phyloP scores from a whole-genome alignment of 805 yeast genomes.

The Cyberlindnera subsufficiens region DNA sequence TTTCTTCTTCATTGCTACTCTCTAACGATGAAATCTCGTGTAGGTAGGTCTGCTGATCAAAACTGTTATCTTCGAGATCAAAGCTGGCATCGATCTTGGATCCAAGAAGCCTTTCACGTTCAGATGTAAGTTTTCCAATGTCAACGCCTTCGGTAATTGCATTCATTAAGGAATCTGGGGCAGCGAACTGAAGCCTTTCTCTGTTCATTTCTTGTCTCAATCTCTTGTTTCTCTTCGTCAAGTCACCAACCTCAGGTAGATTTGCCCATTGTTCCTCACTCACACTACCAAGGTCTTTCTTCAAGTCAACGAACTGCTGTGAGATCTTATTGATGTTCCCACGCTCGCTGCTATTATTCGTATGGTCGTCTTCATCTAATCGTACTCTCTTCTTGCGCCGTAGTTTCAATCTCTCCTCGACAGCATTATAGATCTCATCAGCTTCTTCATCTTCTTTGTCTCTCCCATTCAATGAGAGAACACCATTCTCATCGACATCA shows the following conservation, averaged over 20 bases:
- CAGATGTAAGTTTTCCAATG: constrained; percentile 52
- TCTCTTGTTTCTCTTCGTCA: constrained; percentile 76
- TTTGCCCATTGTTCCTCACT: constrained; percentile 72
- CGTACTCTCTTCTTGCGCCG: constrained; percentile 22
- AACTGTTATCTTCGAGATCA: constrained; percentile 8
- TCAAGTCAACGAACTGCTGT: constrained; percentile 62
- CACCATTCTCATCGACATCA: constrained; percentile 24
- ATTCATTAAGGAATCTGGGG: constrained; percentile 64
- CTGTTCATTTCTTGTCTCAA: constrained; percentile 54
- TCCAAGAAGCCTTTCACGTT: constrained; percentile 54
- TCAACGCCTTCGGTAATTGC: constrained; percentile 30
- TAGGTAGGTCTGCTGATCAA: constrained; percentile 29
- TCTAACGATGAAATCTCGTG: constrained; percentile 27
- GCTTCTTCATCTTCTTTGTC: constrained; percentile 71
- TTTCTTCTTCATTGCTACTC: constrained; percentile 39
- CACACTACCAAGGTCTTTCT: constrained; percentile 51
- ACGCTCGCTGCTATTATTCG: constrained; percentile 10
- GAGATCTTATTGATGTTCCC: constrained; percentile 28
- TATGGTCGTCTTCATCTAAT: constrained; percentile 24
- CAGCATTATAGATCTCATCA: constrained; percentile 54
- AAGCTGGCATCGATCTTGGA: constrained; percentile 42
- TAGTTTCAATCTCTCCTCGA: constrained; percentile 50
- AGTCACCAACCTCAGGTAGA: constrained; percentile 84
- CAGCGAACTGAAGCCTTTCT: constrained; percentile 70
- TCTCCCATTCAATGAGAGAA: constrained; percentile 26